Percentiles rank a stretch among this genome's conserved stretches.
Conservation (phyloP, 352 stramenopile species). For the Lagenidium giganteum region DNA sequence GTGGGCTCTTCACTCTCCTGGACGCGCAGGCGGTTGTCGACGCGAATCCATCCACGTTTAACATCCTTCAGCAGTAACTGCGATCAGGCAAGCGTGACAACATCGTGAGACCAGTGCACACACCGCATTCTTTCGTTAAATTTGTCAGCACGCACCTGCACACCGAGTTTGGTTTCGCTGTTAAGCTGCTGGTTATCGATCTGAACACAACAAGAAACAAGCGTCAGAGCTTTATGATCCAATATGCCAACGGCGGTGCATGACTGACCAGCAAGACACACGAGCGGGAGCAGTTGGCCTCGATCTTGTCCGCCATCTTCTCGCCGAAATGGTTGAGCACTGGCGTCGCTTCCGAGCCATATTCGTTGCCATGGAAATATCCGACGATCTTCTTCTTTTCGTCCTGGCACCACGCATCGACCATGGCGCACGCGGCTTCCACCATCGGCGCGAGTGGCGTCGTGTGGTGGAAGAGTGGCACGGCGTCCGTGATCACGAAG, state of each 20-base stretch:
- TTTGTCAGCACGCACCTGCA: slow-evolving; percentile 27
- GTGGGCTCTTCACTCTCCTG: slow-evolving; percentile 31
- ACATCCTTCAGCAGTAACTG: slow-evolving; percentile 74
- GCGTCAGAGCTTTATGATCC: background rate
- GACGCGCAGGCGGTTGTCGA: slow-evolving; percentile 60
- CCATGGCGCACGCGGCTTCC: slow-evolving; percentile 63
- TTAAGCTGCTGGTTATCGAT: slow-evolving; percentile 56
- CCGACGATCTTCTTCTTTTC: slow-evolving; percentile 56
- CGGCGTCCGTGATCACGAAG: slow-evolving; percentile 45
- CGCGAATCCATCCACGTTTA: slow-evolving; percentile 67
- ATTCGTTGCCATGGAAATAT: slow-evolving; percentile 48
- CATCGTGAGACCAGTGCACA: background rate
- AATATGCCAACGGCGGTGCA: too few species aligned
- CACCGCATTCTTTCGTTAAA: background rate
- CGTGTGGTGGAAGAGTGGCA: slow-evolving; percentile 80
- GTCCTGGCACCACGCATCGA: slow-evolving; percentile 46
- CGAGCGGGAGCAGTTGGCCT: slow-evolving; percentile 55
- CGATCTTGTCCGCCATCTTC: slow-evolving; percentile 67
- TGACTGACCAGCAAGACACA: slow-evolving; percentile 49
- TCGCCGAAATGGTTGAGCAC: slow-evolving; percentile 47
- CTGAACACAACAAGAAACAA: slow-evolving; percentile 3
- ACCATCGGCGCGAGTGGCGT: slow-evolving; percentile 55
- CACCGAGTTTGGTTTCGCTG: slow-evolving; percentile 37
- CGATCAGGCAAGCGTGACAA: slow-evolving; percentile 8
- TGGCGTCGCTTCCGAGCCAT: slow-evolving; percentile 21